These are phyloP conservation scores for Trichoderma erinaceum DNA, from an alignment of 495 filamentous ascomycete species.

Conservation along the genomic window DNA sequence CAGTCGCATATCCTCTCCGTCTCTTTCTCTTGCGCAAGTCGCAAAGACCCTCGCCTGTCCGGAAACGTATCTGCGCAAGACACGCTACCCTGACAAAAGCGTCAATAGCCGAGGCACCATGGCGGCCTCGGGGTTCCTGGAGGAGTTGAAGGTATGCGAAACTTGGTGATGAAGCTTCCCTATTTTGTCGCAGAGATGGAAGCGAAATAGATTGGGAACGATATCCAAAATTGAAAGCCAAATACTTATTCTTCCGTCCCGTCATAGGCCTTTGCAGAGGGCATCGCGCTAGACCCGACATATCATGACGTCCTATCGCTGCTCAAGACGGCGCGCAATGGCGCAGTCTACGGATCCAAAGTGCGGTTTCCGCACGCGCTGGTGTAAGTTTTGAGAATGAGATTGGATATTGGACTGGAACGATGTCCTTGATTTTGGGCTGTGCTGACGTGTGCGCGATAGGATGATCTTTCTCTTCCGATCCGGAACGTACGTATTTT, in stretches of 20 bases:
- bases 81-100: background rate
- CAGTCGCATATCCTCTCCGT: background rate
- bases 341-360: slow-evolving; percentile 93
- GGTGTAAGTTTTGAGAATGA: slow-evolving; percentile 51
- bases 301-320: slow-evolving; percentile 78
- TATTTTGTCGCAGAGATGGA: background rate
- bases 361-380: slow-evolving; percentile 97
- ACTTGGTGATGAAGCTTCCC: background rate
- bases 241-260: background rate
- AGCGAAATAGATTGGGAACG: background rate
- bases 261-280: slow-evolving; percentile 49
- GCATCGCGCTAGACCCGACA: slow-evolving; percentile 70
- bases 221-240: background rate
- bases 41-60: background rate
- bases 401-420: slow-evolving; percentile 26
- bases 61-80: background rate
- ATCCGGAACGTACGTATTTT: slow-evolving; percentile 60
- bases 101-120: slow-evolving; percentile 13
- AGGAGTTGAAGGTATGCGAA: slow-evolving; percentile 12
- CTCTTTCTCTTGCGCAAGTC: background rate
- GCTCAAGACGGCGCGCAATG: slow-evolving; percentile 90
- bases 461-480: slow-evolving; percentile 96
- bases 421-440: slow-evolving; percentile 33
- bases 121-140: slow-evolving; percentile 11
- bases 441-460: slow-evolving; percentile 16